phyloP scores from a whole-genome alignment of 2,329 filamentous ascomycete species.

The Trichophyton verrucosum region DNA sequence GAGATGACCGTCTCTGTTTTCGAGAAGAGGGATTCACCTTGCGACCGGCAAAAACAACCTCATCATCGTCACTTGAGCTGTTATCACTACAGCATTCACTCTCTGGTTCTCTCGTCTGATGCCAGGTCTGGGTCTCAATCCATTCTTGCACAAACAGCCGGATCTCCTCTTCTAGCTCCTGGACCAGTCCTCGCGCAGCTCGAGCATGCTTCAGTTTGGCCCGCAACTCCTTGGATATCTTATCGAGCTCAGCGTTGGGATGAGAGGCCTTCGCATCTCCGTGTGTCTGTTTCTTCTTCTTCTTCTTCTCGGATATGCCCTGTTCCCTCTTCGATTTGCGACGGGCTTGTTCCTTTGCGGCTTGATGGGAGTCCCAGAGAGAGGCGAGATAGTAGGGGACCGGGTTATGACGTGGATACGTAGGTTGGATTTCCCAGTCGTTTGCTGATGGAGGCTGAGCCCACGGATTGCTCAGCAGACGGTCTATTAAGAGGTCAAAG shows the following conservation, averaged over 20 bases:
- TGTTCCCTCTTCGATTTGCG: conserved; percentile 13
- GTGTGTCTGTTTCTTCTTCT: conserved; percentile 17
- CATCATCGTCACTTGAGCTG: conserved; percentile 51
- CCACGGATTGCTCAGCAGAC: conserved; percentile 73
- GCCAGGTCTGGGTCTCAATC: conserved; percentile 41
- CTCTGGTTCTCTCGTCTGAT: conserved; percentile 21
- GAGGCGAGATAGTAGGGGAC: conserved; percentile 84
- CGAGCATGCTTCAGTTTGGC: conserved; percentile 67
- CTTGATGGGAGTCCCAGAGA: conserved; percentile 59
- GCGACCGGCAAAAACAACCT: conserved; percentile 79
- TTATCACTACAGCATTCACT: conserved; percentile 7
- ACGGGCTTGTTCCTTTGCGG: conserved; percentile 30
- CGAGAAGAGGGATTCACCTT: conserved; percentile 43
- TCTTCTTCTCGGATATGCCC: conserved; percentile 22
- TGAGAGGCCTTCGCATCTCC: conserved; percentile 26
- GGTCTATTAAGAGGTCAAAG: conserved; percentile 45
- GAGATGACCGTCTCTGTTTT: conserved; percentile 14
- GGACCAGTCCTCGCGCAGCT: conserved; percentile 66
- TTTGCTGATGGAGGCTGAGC: conserved; percentile 65
- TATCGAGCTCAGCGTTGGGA: conserved; percentile 23
- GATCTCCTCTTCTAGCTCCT: conserved; percentile 74
- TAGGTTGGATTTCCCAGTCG: conserved; percentile 75
- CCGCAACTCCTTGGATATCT: conserved; percentile 67
- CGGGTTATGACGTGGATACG: conserved; percentile 57
- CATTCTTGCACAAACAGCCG: conserved; percentile 57